Base-by-base conservation (phyloP, 2,329 filamentous ascomycete species). In the Pseudocercospora fijiensis region DNA sequence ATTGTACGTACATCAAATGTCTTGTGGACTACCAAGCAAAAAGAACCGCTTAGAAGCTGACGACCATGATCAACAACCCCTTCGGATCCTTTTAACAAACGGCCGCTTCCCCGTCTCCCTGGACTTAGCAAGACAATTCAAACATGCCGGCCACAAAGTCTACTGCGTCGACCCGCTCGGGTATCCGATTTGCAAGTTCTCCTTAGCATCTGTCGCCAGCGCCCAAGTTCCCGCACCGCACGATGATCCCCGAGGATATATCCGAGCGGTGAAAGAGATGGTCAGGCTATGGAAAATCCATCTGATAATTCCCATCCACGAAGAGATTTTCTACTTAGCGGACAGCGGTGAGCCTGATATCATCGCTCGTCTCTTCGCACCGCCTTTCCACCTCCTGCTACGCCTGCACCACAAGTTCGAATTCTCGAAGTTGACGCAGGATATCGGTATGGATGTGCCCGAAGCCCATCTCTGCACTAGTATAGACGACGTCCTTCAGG, bases 341-440 rank as follows among this genome's bases (percentile, higher is more conserved):
- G 69, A 70, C 27, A 67, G 67, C 58, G 62, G 61, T 1, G 70
- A 74, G 37, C 57, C 55, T 0, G 66, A 69, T 26, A 74, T 73
- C n/a, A 30, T 73, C 9, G 49, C 58, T 10, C 61, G 70, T 28
- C 61, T 76, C 11, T 67, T 75, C 45, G 73, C 74, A 20, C 73
- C 73, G 18, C 61, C 67, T 7, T 71, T 72, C 37, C 59, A 69
- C 4, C 65, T 70, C 1, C 64, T 76, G 2, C 53, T 75, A 11
- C 63, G 67, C 37, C 66, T 75, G n/a, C 73, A 76, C 51, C 73
- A 75, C 64, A 75, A 75, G 61, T 74, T 69, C 63, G 70, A 71
- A 27, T 75, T 76, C 61, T 66, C 68, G 1, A 66, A 65, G 41
- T 67, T 72, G 41, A 65, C 72, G 49, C 30, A 64, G 11, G 55